Base-by-base conservation (phyloP, 1,284 basidiomycete genomes). In the Melampsora abietis-canadensis region DNA sequence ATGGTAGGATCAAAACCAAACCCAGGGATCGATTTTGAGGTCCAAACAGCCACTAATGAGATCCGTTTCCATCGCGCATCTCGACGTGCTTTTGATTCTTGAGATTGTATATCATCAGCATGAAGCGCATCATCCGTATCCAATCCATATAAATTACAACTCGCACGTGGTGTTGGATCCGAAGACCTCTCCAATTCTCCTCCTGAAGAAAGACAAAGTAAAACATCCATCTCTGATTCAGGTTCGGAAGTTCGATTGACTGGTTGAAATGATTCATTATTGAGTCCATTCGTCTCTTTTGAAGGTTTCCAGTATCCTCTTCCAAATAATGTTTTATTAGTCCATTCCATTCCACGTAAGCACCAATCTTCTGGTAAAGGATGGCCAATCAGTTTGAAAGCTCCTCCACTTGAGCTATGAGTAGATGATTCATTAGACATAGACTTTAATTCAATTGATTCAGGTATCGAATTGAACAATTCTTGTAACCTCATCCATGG, bases 281-380 rank as follows among this genome's bases (percentile, higher is more conserved):
- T 37, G 34, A 15, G 19, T 15, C 34, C n/a, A 30, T 54, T 57
- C n/a, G 37, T 17, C n/a, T 27, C 17, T 44, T 73, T 66, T 14
- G 51, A 72, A 12, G 62, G 54, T 74, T 84, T 85, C 94, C 94
- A 98, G 82, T 90, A 98, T 0, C 94, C 93, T 60, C 91, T 87
- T 81, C 94, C 92, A 81, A 90, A 96, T 1, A 96, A 88, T 74
- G 88, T 87, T 76, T 92, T 86, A 6, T 91, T 90, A 1, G 92
- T 89, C 95, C 95, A 98, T 77, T 92, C 91, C 88, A 94, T 91
- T 3, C 96, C 96, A 40, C 94, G 87, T 76, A 98, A 82, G 78
- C 91, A 92, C 92, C 94, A 97, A 81, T 98, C 96, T 82, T 98
- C 96, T 0, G 91, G 87, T 2, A 98, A 84, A 0, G 93, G 90